Base-by-base conservation (phyloP, 2,329 filamentous ascomycete species). In the Cryphonectria carpinicola region DNA sequence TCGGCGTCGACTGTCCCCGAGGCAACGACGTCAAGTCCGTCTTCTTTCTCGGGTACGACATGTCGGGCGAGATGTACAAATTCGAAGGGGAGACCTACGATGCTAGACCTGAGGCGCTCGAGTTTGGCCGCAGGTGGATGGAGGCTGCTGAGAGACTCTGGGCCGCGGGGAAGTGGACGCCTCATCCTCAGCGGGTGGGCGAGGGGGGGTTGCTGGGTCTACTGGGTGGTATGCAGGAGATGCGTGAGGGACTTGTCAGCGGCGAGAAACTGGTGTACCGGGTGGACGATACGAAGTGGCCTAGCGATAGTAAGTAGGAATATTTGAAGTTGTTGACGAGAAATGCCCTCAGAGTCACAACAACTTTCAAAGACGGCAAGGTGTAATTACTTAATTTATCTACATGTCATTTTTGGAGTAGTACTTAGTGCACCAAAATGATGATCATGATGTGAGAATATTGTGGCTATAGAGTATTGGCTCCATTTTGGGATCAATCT, bases 231-330 rank as follows among this genome's bases (percentile, higher is more conserved):
- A 62, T 71, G 62, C 39, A 66, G 7, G 17, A 62, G 43, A 66
- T 71, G 63, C 70, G 67, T 1, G 13, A 69, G 25, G 62, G 46
- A 17, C 37, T 54, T 5, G 63, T 69, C 37, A 63, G 62, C 6
- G 70, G 70, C 4, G 25, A 69, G 62, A 71, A 71, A n/a, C 25
- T 71, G 46, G 67, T 69, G n/a, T 69, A 69, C 39, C 70, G 39
- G 3, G 70, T 71, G 7, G 66, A 67, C n/a, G 68, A 70, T 11
- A 70, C 68, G 28, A 37, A 54, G 8, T 70, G 65, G 68, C 65
- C 68, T 17, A 17, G 35, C 10, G 43, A 52, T 35, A 39, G 37
- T 39, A 8, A 49, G n/a, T 49, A 49, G 22, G n/a, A 49, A 8
- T 19, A 22, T 1, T 5, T 22, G 6, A 22, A 49, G 46, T 8